A percentile compares a stretch with the other conserved stretches of the same genome.
These are phyloP conservation scores for Pestalotiopsis sp. DNA, from an alignment of 2,329 filamentous ascomycete species.

Conservation along the genomic window DNA sequence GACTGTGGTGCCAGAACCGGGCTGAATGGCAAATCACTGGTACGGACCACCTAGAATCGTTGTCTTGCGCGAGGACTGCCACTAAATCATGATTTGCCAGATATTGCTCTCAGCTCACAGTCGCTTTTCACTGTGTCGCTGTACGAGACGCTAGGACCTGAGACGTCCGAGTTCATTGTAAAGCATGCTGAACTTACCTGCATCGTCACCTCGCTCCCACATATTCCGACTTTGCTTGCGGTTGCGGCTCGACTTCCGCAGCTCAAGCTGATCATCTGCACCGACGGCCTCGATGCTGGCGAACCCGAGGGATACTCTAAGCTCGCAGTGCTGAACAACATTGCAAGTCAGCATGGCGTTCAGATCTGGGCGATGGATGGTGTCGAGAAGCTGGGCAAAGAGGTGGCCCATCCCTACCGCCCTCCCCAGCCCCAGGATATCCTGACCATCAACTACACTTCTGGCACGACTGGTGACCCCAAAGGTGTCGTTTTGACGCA, in stretches of 20 bases:
- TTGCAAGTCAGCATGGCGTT: conserved; percentile 75
- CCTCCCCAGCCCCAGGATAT: conserved; percentile 75
- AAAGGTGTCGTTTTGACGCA: conserved; percentile 88
- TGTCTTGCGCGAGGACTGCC: not conserved
- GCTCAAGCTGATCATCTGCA: conserved; percentile 83
- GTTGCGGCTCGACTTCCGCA: conserved; percentile 74
- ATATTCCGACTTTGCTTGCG: conserved; percentile 81
- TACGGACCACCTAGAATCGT: conserved; percentile 35
- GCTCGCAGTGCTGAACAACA: conserved; percentile 70
- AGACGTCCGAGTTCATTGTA: conserved; percentile 93
- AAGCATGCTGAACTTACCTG: conserved; percentile 80
- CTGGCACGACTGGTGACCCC: conserved; percentile 79
- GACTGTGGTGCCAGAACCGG: conserved; percentile 84
- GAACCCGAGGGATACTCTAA: conserved; percentile 81
- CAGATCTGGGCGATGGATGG: conserved; percentile 77
- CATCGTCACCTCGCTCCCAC: conserved; percentile 77
- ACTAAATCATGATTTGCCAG: conserved; percentile 42
- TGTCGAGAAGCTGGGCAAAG: conserved; percentile 79
- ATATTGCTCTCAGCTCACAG: conserved; percentile 86
- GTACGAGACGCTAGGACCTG: conserved; percentile 92
- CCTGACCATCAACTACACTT: conserved; percentile 90
- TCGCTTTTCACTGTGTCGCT: conserved; percentile 88
- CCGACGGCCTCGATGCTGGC: conserved; percentile 81
- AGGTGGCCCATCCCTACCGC: conserved; percentile 69
- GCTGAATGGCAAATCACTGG: conserved; percentile 87